Evolutionary conservation across 1,284 basidiomycete genomes (phyloP).

Genomic region (Cutaneotrichosporon sp.): DNA sequence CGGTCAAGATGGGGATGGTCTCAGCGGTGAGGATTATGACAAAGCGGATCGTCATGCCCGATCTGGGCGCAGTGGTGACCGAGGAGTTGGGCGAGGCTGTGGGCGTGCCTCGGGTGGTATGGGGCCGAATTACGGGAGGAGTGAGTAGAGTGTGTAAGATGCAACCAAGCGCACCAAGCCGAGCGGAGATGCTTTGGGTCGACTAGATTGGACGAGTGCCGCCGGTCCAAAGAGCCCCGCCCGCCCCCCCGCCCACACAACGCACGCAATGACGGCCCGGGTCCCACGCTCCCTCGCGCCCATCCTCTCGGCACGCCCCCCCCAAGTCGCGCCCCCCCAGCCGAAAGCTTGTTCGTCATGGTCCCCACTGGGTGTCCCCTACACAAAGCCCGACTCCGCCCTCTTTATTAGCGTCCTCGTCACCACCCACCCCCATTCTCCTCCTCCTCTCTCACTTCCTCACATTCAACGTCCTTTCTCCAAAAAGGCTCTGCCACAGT

Average conservation of each 20-base stretch:
- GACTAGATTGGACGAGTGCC: too few species aligned
- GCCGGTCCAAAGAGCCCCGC: too few species aligned
- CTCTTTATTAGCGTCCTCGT: not conserved
- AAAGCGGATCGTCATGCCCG: not conserved
- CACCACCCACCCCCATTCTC: not conserved
- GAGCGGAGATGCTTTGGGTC: too few species aligned
- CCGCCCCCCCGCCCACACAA: too few species aligned
- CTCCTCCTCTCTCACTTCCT: not conserved
- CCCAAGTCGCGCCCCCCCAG: too few species aligned
- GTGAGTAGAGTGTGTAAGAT: too few species aligned
- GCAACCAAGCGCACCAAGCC: too few species aligned
- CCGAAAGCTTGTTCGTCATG: not conserved
- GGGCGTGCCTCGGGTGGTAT: too few species aligned
- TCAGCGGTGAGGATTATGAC: not conserved
- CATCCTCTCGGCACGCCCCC: too few species aligned
- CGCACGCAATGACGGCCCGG: conserved; percentile 1
- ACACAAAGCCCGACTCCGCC: not conserved
- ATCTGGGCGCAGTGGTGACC: not conserved
- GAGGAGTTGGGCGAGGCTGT: not conserved
- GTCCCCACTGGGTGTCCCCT: not conserved
- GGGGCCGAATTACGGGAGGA: too few species aligned
- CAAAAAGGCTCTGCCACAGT: not conserved
- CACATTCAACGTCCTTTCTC: too few species aligned
- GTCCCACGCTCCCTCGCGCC: not conserved
- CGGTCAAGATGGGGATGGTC: too few species aligned